A percentile compares a stretch with the other conserved stretches of the same genome.
phyloP scores from a whole-genome alignment of 495 filamentous ascomycete species.

The Pseudotulostoma volvatum region DNA sequence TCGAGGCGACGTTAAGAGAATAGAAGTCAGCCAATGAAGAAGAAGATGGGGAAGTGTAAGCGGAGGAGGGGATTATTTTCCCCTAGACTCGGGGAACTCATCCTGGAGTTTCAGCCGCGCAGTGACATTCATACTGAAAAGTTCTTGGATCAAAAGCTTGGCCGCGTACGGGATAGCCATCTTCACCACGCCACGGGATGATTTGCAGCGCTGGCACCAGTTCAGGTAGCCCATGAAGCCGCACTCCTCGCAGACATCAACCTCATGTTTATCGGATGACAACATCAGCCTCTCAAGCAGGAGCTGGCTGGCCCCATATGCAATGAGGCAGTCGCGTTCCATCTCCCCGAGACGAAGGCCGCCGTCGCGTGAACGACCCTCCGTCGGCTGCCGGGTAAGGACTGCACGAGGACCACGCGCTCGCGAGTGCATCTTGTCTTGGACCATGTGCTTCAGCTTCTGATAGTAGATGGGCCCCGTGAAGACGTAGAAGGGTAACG shows the following conservation, averaged over 20 bases:
- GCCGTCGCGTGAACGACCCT: slow-evolving; percentile 83
- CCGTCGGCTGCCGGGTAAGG: slow-evolving; percentile 88
- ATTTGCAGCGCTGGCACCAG: slow-evolving; percentile 84
- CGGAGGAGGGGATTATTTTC: slow-evolving; percentile 10
- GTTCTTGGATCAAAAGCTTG: slow-evolving; percentile 89
- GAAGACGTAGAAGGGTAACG: slow-evolving; percentile 90
- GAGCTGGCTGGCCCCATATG: slow-evolving; percentile 84
- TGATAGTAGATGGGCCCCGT: slow-evolving; percentile 99
- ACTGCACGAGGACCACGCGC: slow-evolving; percentile 78
- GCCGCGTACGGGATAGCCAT: slow-evolving; percentile 99
- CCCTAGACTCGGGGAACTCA: slow-evolving; percentile 55
- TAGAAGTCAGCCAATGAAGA: too few species aligned
- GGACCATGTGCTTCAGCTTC: slow-evolving; percentile 99
- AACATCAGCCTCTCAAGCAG: slow-evolving; percentile 90
- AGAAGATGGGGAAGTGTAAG: too few species aligned
- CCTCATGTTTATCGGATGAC: slow-evolving; percentile 71
- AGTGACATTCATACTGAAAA: slow-evolving; percentile 95
- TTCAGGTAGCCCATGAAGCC: slow-evolving; percentile 89
- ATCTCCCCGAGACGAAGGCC: slow-evolving; percentile 94
- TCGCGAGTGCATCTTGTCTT: slow-evolving; percentile 98
- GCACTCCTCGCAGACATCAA: slow-evolving; percentile 84
- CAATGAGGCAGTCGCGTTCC: slow-evolving; percentile 95
- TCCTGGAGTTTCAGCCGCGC: slow-evolving; percentile 75
- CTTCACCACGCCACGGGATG: slow-evolving; percentile 57
- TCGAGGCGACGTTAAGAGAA: too few species aligned